Evolutionary conservation across 768 basidiomycete genomes (phyloP).

Genomic region (Favolaschia claudopus): DNA sequence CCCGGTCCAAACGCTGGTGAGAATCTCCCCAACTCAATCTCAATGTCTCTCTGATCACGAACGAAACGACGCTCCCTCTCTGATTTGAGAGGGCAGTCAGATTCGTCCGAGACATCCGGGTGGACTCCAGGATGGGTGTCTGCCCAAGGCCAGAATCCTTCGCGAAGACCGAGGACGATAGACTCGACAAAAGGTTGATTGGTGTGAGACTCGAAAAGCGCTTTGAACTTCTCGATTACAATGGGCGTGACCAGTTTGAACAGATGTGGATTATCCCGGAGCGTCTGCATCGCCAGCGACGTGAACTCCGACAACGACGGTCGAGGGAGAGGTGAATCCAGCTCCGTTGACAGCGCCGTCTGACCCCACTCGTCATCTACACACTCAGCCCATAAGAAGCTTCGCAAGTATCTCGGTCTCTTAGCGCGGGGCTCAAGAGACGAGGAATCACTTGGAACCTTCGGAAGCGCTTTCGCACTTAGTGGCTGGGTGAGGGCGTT

Average conservation of each 20-base stretch:
- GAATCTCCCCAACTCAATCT: constrained; percentile 6
- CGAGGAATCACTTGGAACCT: too few relatives aligned
- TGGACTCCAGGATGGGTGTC: constrained; percentile 6
- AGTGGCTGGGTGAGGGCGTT: too few relatives aligned
- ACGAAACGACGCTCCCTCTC: constrained; percentile 22
- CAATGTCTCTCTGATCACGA: constrained; percentile 14
- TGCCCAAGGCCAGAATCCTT: constrained; percentile 38
- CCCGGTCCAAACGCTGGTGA: constrained; percentile 18
- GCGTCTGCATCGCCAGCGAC: not conserved
- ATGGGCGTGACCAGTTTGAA: constrained; percentile 32
- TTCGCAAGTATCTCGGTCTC: not conserved
- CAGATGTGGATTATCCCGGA: constrained; percentile 7
- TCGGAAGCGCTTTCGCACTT: too few relatives aligned
- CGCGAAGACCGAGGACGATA: constrained; percentile 20
- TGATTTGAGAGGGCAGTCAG: not conserved
- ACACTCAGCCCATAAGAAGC: not conserved
- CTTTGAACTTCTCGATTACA: constrained; percentile 24
- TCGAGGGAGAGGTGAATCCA: not conserved
- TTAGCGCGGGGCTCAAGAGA: too few relatives aligned
- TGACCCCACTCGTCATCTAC: not conserved
- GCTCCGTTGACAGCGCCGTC: constrained; percentile 2
- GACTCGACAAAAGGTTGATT: constrained; percentile 31
- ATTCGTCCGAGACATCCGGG: not conserved
- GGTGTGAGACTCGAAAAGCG: constrained; percentile 26
- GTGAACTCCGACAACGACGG: not conserved